Evolutionary conservation across 371 early-diverging fungal genomes (phyloP), one percentile per base, ranked within the genome.

Genomic region (Mortierella sp.): DNA sequence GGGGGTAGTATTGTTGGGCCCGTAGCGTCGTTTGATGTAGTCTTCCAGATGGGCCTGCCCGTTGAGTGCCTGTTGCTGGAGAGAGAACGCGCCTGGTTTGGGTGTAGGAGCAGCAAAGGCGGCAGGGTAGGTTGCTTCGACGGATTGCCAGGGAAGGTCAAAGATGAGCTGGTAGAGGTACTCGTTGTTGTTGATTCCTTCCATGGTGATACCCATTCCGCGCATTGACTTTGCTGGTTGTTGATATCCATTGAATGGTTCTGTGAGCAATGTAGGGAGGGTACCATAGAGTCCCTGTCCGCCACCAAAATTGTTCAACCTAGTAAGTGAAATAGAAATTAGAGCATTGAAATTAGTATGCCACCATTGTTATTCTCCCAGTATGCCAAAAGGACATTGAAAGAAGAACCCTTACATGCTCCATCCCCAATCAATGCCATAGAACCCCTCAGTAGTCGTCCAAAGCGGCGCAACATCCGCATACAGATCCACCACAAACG

Each of bases 391-490:
- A 12, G 35, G 4, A 18, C 32, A 60, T 49, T 18, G 29, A 44
- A 41, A 46, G 44, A 38, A 21, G 10, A 10, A n/a, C 0, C 12
- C 32, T 48, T 21, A 84, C 87, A 86, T 86, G 78, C 87, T 86
- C 87, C 87, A 86, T 10, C 87, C 87, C 87, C 87, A 86, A 32
- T 80, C 82, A 11, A 86, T 86, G n/a, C 87, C 87, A 77, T 75
- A 86, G 70, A 77, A 86, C 12, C 82, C 87, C 24, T 86, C 54
- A 3, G 82, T 86, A 1, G 56, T 35, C 12, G 75, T 74, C 87
- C 87, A 86, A 14, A 79, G 72, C 0, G 87, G 87, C 24, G 41
- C 29, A 27, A 86, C 82, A 46, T 86, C 87, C 8, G 87, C 51
- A 56, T 82, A 82, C 27, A 86, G 78, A 18, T 86, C 87, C 4